Percentiles rank a stretch among this genome's conserved stretches.
Conservation (phyloP, 495 filamentous ascomycete genomes). For the Neurospora terricola region DNA sequence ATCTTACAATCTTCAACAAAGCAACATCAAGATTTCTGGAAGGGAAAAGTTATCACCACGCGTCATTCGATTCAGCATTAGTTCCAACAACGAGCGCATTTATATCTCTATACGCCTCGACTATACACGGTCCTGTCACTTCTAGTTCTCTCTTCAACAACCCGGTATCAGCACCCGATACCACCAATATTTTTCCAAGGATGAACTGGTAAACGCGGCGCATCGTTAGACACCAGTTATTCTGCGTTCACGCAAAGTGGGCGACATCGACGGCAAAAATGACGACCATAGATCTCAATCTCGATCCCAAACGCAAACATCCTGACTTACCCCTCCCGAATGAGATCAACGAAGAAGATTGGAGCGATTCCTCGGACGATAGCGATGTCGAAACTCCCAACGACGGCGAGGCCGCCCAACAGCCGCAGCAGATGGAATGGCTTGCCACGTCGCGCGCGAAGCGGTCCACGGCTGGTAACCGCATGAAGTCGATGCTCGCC, state of each 20-base stretch:
- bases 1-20: background rate
- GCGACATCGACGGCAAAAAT: background rate
- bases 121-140: background rate
- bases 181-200: background rate
- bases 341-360: conserved; percentile 16
- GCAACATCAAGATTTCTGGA: background rate
- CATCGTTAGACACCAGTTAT: background rate
- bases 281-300: background rate
- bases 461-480: conserved; percentile 77
- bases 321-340: conserved; percentile 2
- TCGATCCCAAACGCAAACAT: background rate
- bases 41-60: background rate
- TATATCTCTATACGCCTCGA: background rate
- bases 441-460: conserved; percentile 67
- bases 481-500: conserved; percentile 69
- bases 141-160: background rate
- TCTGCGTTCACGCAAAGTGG: background rate
- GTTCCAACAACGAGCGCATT: background rate
- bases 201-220: background rate
- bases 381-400: conserved; percentile 11
- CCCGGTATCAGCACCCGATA: background rate
- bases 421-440: conserved; percentile 47
- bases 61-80: background rate
- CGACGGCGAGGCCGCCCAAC: conserved; percentile 11
- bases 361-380: conserved; percentile 14